Percentiles rank a stretch among this genome's conserved stretches.
Evolutionary conservation across 228 moss, liverwort and hornwort species (phyloP).

Genomic region (Sphagnum magellanicum): DNA sequence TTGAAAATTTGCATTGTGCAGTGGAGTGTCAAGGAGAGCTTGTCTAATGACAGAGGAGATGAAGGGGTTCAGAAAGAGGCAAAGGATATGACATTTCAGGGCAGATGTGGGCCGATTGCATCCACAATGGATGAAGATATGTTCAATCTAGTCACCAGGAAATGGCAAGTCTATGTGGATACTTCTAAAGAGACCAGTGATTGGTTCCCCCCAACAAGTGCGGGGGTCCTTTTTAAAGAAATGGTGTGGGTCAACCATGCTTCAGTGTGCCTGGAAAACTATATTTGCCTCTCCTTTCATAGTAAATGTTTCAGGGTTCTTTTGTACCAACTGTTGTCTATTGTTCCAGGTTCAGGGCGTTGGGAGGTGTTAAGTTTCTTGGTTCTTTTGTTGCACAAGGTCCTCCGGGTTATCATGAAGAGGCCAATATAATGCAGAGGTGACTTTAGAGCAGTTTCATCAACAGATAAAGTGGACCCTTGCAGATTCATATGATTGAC

Average conservation of each 20-base stretch:
- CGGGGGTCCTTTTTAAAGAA: conserved; percentile 69
- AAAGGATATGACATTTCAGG: conserved; percentile 27
- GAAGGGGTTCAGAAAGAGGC: conserved; percentile 10
- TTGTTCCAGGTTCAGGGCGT: no score
- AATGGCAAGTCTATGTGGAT: conserved; percentile 72
- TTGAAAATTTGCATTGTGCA: conserved; percentile 6
- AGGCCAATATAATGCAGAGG: no score
- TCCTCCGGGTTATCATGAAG: no score
- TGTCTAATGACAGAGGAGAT: conserved; percentile 4
- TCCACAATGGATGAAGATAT: conserved; percentile 97
- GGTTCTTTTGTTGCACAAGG: no score
- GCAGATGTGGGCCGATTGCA: conserved; percentile 64
- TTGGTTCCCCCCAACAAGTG: conserved; percentile 59
- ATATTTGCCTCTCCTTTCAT: no score
- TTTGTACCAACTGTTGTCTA: no score
- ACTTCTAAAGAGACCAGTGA: conserved; percentile 42
- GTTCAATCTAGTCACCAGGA: conserved; percentile 65
- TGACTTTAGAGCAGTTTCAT: no score
- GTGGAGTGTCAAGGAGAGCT: conserved; percentile 2
- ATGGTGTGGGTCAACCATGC: conserved; percentile 36
- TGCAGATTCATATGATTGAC: conserved; percentile 89
- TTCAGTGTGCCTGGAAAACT: no score
- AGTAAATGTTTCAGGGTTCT: no score
- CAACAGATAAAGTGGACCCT: no score
- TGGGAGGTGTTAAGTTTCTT: no score